Evolutionary conservation across 106 monocot genomes (phyloP).

Genomic region (Xerophyta viscosa): DNA sequence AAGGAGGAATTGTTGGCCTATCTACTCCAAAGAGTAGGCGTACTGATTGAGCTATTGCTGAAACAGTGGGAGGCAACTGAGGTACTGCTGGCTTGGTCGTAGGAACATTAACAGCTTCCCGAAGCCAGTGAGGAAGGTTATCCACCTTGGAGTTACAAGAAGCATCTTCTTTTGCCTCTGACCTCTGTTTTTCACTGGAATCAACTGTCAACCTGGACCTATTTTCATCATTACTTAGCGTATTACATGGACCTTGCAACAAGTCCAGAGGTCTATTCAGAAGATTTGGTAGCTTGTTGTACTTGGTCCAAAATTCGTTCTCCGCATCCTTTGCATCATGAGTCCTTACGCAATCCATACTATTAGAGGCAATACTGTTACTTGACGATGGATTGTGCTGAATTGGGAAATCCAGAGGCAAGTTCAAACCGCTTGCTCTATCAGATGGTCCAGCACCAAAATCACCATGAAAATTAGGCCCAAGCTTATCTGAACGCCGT

Average conservation of each 20-base stretch:
- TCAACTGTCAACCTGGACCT: constrained; percentile 12
- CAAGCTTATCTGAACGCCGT: constrained; percentile 15
- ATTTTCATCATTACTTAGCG: constrained; percentile 4
- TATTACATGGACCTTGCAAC: constrained; percentile 17
- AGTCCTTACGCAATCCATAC: constrained; percentile 6
- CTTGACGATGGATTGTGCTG: constrained; percentile 15
- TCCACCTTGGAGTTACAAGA: constrained; percentile 39
- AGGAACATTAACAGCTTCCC: constrained; percentile 60
- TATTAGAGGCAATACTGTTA: constrained; percentile 17
- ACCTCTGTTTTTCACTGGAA: constrained; percentile 16
- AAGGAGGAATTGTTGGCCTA: constrained; percentile 56
- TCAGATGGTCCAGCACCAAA: constrained; percentile 25
- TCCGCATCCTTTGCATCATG: neutral
- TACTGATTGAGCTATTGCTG: constrained; percentile 71
- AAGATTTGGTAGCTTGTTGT: constrained; percentile 23
- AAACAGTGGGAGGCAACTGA: constrained; percentile 53
- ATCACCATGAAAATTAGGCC: constrained; percentile 10
- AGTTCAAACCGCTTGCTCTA: constrained; percentile 10
- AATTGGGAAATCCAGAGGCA: constrained; percentile 20
- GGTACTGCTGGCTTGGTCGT: constrained; percentile 25
- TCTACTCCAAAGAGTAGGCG: constrained; percentile 67
- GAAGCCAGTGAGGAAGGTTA: constrained; percentile 94
- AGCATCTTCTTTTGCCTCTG: constrained; percentile 10
- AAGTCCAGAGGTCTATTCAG: constrained; percentile 28
- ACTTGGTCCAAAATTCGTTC: neutral